These are phyloP conservation scores for Thalassia testudinum DNA, from an alignment of 116 monocot species.

Conservation along the genomic window DNA sequence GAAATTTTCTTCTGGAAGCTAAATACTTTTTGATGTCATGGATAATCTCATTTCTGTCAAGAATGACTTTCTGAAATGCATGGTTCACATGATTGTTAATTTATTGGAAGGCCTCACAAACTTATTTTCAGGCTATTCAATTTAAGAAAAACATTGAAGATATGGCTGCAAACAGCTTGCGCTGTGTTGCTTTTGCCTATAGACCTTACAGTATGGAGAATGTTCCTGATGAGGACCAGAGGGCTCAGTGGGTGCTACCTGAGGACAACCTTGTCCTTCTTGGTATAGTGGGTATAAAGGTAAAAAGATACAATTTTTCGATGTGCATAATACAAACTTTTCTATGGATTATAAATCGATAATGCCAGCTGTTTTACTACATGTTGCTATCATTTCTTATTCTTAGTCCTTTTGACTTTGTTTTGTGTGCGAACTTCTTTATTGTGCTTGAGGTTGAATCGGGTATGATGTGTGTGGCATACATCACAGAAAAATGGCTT, in stretches of 20 bases:
- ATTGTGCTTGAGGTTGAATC: no score
- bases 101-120: not conserved
- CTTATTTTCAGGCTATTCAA: slow-evolving; percentile 28
- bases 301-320: no score
- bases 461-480: no score
- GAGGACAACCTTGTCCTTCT: slow-evolving; percentile 66
- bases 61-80: not conserved
- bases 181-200: slow-evolving; percentile 89
- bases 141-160: slow-evolving; percentile 76
- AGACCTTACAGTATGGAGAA: slow-evolving; percentile 31
- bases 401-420: no score
- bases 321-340: no score
- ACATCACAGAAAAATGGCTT: no score
- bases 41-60: not conserved
- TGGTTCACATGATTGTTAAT: not conserved
- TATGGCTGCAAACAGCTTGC: slow-evolving; percentile 76
- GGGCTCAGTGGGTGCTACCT: slow-evolving; percentile 49
- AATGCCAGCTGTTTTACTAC: no score
- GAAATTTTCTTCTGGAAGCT: not conserved
- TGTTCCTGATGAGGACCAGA: slow-evolving; percentile 52
- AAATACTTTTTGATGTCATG: not conserved
- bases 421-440: no score
- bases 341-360: no score
- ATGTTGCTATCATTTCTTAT: no score
- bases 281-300: slow-evolving; percentile 70